Conservation (phyloP, 768 basidiomycete species). For the Tulasnella sp. region DNA sequence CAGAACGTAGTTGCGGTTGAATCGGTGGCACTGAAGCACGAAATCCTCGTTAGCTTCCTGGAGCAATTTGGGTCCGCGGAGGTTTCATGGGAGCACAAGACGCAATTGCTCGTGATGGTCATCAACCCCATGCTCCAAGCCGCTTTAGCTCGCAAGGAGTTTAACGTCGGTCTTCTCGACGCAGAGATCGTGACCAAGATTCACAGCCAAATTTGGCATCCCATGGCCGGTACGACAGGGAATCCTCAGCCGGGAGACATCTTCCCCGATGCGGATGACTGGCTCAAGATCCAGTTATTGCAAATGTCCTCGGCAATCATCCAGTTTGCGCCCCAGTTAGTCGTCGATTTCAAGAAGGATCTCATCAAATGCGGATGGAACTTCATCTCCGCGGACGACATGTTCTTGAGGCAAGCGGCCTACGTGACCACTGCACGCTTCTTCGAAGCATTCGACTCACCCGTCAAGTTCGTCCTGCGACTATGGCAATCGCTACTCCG, state of each 20-base stretch:
- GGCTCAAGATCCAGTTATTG: conserved; percentile 83
- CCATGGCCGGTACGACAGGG: conserved; percentile 48
- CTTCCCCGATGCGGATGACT: conserved; percentile 51
- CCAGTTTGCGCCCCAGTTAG: conserved; percentile 69
- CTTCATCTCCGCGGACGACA: conserved; percentile 76
- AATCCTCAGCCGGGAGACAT: conserved; percentile 36
- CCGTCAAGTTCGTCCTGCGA: conserved; percentile 80
- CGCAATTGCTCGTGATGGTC: conserved; percentile 56
- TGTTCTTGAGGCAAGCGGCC: conserved; percentile 85
- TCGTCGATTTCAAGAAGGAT: conserved; percentile 78
- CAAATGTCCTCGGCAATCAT: conserved; percentile 85
- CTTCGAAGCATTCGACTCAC: conserved; percentile 80
- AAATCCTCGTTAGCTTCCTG: conserved; percentile 75
- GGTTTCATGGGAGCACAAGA: conserved; percentile 65
- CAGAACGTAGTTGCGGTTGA: conserved; percentile 69
- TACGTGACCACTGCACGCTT: conserved; percentile 87
- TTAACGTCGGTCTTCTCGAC: conserved; percentile 53
- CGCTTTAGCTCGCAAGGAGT: conserved; percentile 54
- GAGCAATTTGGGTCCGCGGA: conserved; percentile 66
- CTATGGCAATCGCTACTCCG: conserved; percentile 88
- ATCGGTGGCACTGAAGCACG: conserved; percentile 60
- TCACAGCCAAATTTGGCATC: conserved; percentile 73
- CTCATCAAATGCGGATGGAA: conserved; percentile 92
- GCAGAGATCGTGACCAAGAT: conserved; percentile 60
- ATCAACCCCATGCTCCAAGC: conserved; percentile 80